Base-by-base conservation (phyloP, 192 early-diverging fungal genomes). In the Backusella circina region DNA sequence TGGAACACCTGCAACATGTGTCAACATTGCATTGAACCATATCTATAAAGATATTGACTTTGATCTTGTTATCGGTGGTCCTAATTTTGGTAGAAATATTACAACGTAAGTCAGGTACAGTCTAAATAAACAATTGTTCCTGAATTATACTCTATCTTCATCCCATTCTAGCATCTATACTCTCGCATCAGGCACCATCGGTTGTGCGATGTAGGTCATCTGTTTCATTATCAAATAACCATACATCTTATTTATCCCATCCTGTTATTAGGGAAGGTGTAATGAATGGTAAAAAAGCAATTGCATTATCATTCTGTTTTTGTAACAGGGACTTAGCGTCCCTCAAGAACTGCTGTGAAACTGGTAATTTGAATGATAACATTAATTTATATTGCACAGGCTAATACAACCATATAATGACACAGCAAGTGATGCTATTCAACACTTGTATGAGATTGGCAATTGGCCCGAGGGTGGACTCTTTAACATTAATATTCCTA, bases 401-500 rank as follows among this genome's bases (percentile, higher is more conserved):
- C n/a, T 72, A 26, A 18, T 30, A 37, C 44, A 15, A 39, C 2
- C n/a, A 26, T 51, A 8, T 51, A 7, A 64, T 37, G 39, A 13
- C 3, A 30, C 23, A 75, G 75, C 83, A 12, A 73, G 66, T 21
- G 38, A 82, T 23, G 71, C 82, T 21, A 70, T 84, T 36, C 18
- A 54, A 3, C 37, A 80, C 13, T 51, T 84, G n/a, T 68, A 37
- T 36, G 41, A 54, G 13, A 54, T 44, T 4, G 39, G 79, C 31
- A 33, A 77, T 32, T 83, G 83, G 78, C 75, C 80, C 18, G 69
- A 51, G 9, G 35, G 21, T 66, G 83, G 75, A 2, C 65, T 85
- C 8, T 85, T 77, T 50, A 85, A 85, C 23, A 68, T 85, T 38
- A 85, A 85, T 61, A 77, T 85, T 13, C 84, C 84, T n/a, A 44